phyloP scores from a whole-genome alignment of 352 stramenopile species.

The Elongisporangium senticosum region DNA sequence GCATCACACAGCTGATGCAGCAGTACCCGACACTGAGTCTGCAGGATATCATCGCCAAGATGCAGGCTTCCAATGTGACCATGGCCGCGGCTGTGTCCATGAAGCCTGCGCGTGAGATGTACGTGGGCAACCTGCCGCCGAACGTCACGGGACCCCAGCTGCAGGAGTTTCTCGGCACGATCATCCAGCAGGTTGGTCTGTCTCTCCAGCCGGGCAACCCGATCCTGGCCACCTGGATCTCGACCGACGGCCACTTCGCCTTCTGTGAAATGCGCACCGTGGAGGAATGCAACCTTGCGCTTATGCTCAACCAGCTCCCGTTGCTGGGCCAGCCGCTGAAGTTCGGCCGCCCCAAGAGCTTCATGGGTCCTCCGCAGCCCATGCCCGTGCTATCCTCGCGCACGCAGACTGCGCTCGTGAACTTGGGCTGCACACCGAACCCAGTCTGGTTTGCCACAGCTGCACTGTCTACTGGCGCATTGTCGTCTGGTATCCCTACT shows the following conservation, averaged over 20 bases:
- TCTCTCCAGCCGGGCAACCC: slow-evolving; percentile 71
- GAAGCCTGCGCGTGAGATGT: slow-evolving; percentile 80
- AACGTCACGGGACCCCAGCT: slow-evolving; percentile 79
- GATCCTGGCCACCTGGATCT: slow-evolving; percentile 85
- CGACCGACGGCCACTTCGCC: slow-evolving; percentile 78
- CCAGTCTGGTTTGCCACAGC: slow-evolving; percentile 66
- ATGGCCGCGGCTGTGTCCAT: slow-evolving; percentile 66
- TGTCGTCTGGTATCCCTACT: not conserved
- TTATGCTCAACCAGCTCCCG: slow-evolving; percentile 78
- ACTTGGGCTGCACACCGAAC: slow-evolving; percentile 78
- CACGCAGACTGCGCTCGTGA: slow-evolving; percentile 72
- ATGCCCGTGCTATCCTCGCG: slow-evolving; percentile 60
- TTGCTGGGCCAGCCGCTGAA: slow-evolving; percentile 79
- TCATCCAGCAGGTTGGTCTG: slow-evolving; percentile 84
- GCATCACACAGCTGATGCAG: slow-evolving; percentile 86
- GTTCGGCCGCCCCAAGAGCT: slow-evolving; percentile 80
- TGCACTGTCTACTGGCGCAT: slow-evolving; percentile 11
- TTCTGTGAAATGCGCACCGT: slow-evolving; percentile 87
- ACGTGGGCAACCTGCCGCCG: slow-evolving; percentile 81
- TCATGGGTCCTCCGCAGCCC: slow-evolving; percentile 75
- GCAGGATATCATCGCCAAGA: slow-evolving; percentile 86
- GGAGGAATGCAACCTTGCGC: slow-evolving; percentile 81
- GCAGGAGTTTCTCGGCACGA: slow-evolving; percentile 82
- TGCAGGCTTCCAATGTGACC: slow-evolving; percentile 76
- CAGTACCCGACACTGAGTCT: slow-evolving; percentile 86